Base-by-base conservation (phyloP, 768 basidiomycete species). In the Suillus occidentalis region DNA sequence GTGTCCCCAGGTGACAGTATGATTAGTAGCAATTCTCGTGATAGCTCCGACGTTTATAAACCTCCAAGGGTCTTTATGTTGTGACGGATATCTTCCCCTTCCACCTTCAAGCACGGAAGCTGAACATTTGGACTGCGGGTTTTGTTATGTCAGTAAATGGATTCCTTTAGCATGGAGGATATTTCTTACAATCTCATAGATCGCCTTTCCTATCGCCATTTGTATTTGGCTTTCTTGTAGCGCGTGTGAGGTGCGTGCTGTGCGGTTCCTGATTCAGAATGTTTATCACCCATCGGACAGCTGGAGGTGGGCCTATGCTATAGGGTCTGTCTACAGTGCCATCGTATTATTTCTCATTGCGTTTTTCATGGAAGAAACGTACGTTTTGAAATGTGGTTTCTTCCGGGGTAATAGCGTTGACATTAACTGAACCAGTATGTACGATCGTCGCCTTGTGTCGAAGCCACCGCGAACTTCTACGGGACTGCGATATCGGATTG, bases 71-170 rank as follows among this genome's bases (percentile, higher is more conserved):
- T 49, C 69, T 84, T 0, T 83, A 79, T 65, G 72, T 82, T 36
- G 78, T 85, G 64, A 81, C 81, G 31, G 84, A 85, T 64, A 76
- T 86, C 49, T 85, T 77, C 68, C 84, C 84, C 6, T 86, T 85
- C 73, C 84, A 85, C 62, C 76, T 83, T 12, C 84, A 85, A 65
- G 83, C 83, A 4, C 76, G 81, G 31, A 84, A 83, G 75, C 73
- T 85, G 36, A 84, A 83, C 60, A 63, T 84, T 28, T 85, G 85
- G 85, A 84, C 85, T 1, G 76, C 82, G 63, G 85, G 84, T 0
- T 84, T 85, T 72, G 74, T 87, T 56, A 68, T 75, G 75, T 25
- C 87, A 85, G 12, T 86, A 86, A 78, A 69, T 85, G 14, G 2
- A 14, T n/a, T 4, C 14, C 76, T 37, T 78, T 77, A 2, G 74